phyloP scores from a whole-genome alignment of 164 flowering plant genomes.

The Dillenia turbinata region DNA sequence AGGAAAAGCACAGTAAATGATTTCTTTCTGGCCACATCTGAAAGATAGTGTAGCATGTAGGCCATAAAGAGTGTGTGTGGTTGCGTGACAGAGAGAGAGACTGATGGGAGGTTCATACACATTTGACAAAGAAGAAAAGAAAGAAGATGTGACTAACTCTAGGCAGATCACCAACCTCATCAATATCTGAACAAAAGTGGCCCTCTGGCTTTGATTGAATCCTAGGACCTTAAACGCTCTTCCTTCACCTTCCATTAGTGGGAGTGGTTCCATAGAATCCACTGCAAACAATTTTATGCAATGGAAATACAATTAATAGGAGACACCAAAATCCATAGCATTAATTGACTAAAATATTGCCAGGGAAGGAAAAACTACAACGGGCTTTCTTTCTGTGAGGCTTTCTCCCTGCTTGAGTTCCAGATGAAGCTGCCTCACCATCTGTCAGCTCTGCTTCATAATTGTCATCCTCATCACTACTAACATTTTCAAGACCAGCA shows the following conservation, averaged over 20 bases:
- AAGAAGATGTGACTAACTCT: neutral
- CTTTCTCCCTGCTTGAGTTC: slow-evolving; percentile 43
- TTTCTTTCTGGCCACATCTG: no score
- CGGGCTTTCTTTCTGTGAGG: slow-evolving; percentile 60
- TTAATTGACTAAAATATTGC: no score
- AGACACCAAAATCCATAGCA: no score
- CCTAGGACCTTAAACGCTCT: slow-evolving; percentile 84
- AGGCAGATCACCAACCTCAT: slow-evolving; percentile 60
- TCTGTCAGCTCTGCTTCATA: slow-evolving; percentile 86
- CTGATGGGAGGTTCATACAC: neutral
- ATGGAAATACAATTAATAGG: no score
- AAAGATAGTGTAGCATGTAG: no score
- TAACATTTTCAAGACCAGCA: slow-evolving; percentile 92
- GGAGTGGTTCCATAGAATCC: slow-evolving; percentile 58
- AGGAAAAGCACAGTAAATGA: no score
- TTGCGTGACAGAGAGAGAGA: neutral
- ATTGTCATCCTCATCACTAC: slow-evolving; percentile 87
- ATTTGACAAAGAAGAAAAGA: neutral
- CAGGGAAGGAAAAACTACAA: slow-evolving; percentile 27
- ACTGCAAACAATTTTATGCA: slow-evolving; percentile 28
- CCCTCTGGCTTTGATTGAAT: slow-evolving; percentile 86
- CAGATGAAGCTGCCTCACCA: slow-evolving; percentile 43
- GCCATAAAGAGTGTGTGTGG: neutral
- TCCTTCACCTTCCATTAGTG: slow-evolving; percentile 98
- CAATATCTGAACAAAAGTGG: slow-evolving; percentile 79